phyloP scores from a whole-genome alignment of 2,329 filamentous ascomycete species.

The Aspergillus sp. region DNA sequence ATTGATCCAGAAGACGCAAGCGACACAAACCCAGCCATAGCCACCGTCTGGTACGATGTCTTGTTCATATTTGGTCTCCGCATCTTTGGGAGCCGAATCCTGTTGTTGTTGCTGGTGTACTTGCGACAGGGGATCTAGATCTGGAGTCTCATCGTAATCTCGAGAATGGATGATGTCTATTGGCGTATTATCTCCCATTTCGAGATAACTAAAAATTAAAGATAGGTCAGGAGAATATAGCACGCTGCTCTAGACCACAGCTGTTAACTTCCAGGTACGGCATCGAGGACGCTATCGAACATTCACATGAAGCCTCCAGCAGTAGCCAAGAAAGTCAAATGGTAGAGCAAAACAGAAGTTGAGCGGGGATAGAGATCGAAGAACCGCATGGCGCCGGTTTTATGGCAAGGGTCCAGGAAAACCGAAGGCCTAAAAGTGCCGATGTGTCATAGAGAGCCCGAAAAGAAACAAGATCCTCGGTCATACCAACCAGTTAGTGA shows the following conservation, averaged over 20 bases:
- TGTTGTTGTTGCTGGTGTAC: slow-evolving; percentile 11
- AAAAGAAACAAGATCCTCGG: slow-evolving; percentile 8
- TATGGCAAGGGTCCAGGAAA: background rate
- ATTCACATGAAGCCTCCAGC: background rate
- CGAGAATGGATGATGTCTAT: slow-evolving; percentile 33
- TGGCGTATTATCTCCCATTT: slow-evolving; percentile 36
- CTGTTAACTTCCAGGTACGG: background rate
- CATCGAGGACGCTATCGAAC: background rate
- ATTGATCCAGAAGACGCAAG: slow-evolving; percentile 60
- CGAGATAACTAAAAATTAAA: background rate
- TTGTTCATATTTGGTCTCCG: slow-evolving; percentile 35
- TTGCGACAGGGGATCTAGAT: background rate
- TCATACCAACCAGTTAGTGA: slow-evolving; percentile 9
- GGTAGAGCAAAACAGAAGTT: background rate
- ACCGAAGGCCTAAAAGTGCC: background rate
- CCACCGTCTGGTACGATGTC: slow-evolving; percentile 56
- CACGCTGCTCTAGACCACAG: background rate
- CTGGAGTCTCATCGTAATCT: slow-evolving; percentile 15
- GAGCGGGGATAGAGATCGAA: background rate
- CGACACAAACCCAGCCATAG: slow-evolving; percentile 65
- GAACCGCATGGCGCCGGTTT: background rate
- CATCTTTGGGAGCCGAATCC: slow-evolving; percentile 14
- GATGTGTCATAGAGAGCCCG: slow-evolving; percentile 15
- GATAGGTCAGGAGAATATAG: background rate
- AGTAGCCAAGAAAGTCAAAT: background rate